phyloP scores from a whole-genome alignment of 352 stramenopile species.

The Elongisporangium anandrum region DNA sequence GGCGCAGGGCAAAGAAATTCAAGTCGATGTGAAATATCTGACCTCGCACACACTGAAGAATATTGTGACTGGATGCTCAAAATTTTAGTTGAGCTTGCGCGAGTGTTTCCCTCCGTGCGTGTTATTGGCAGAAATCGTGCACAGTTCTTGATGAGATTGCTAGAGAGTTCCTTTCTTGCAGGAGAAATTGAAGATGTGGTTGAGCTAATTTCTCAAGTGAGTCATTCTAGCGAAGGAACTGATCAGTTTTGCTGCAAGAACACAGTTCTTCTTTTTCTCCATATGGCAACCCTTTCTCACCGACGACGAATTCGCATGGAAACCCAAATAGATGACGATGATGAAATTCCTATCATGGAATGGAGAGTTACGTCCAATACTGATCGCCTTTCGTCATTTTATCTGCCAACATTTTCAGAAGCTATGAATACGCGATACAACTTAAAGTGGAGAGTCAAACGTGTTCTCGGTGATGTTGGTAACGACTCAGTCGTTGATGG shows the following conservation, averaged over 20 bases:
- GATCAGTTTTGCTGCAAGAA: slow-evolving; percentile 46
- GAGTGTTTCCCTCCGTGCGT: slow-evolving; percentile 51
- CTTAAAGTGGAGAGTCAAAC: slow-evolving; percentile 61
- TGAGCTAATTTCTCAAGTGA: slow-evolving; percentile 57
- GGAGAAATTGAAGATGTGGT: slow-evolving; percentile 62
- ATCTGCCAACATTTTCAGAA: not conserved
- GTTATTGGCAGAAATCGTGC: slow-evolving; percentile 37
- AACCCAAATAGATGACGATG: slow-evolving; percentile 22
- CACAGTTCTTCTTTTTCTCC: slow-evolving; percentile 56
- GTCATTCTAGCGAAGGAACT: slow-evolving; percentile 27
- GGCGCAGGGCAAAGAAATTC: slow-evolving; percentile 13
- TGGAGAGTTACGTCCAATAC: slow-evolving; percentile 1
- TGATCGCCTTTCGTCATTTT: not conserved
- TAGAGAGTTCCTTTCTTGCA: slow-evolving; percentile 44
- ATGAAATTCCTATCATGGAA: slow-evolving; percentile 69
- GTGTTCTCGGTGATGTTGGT: slow-evolving; percentile 13
- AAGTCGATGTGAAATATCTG: not conserved
- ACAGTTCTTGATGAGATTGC: slow-evolving; percentile 43
- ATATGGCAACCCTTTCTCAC: slow-evolving; percentile 60
- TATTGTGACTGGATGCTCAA: slow-evolving; percentile 53
- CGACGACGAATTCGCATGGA: slow-evolving; percentile 10
- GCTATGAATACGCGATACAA: slow-evolving; percentile 43
- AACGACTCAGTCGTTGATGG: slow-evolving; percentile 21
- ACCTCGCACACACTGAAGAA: slow-evolving; percentile 2
- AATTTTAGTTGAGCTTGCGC: slow-evolving; percentile 59